Conservation (phyloP, 768 basidiomycete genomes). For the Hirschioporus abietinus region DNA sequence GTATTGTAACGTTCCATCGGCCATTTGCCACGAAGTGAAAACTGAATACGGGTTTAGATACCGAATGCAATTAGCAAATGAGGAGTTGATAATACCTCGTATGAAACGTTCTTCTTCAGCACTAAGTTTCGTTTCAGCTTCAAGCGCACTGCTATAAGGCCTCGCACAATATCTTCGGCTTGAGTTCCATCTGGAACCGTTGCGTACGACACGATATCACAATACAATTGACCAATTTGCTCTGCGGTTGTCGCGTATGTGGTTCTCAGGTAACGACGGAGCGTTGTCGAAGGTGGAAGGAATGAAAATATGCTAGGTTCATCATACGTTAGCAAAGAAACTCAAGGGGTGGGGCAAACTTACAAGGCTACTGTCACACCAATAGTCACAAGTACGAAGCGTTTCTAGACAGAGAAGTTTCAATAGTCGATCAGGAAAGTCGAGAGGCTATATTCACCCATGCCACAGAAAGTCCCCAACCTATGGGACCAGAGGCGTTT, state of each 20-base stretch:
- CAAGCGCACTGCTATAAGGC: slow-evolving; percentile 66
- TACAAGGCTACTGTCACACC: slow-evolving; percentile 83
- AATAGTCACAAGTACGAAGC: slow-evolving; percentile 62
- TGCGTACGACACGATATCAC: slow-evolving; percentile 69
- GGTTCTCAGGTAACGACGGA: slow-evolving; percentile 66
- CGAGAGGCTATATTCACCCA: slow-evolving; percentile 43
- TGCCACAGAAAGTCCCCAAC: slow-evolving; percentile 58
- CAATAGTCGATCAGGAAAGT: neutral
- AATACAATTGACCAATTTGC: slow-evolving; percentile 69
- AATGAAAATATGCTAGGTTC: slow-evolving; percentile 53
- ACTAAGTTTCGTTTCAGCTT: slow-evolving; percentile 63
- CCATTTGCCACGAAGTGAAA: slow-evolving; percentile 75
- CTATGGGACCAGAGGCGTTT: slow-evolving; percentile 39
- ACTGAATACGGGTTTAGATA: slow-evolving; percentile 34
- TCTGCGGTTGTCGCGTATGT: slow-evolving; percentile 62
- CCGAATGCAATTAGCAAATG: neutral
- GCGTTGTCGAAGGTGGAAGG: slow-evolving; percentile 67
- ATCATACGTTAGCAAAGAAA: slow-evolving; percentile 6
- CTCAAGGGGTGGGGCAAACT: slow-evolving; percentile 16
- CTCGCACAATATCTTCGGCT: slow-evolving; percentile 50
- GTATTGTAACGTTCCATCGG: slow-evolving; percentile 72
- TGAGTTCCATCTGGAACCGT: slow-evolving; percentile 42
- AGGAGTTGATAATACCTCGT: slow-evolving; percentile 45
- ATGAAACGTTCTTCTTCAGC: slow-evolving; percentile 53
- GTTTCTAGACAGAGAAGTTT: slow-evolving; percentile 33